Evolutionary conservation across 176 grass and related monocot genomes (phyloP).

Genomic region (sorghum (Sorghum bicolor)): DNA sequence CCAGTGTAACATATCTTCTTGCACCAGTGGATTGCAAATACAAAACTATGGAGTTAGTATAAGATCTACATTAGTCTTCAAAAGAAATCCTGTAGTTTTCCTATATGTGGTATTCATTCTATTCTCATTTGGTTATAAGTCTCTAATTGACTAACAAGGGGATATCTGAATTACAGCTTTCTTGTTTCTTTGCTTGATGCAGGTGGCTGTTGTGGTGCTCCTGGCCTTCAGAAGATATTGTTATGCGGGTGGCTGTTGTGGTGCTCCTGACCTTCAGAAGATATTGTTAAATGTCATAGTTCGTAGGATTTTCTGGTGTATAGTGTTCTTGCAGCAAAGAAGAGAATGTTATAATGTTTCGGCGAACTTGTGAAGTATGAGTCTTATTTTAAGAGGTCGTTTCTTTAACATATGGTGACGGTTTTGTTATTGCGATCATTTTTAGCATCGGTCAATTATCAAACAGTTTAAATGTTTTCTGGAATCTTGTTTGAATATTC

Average conservation of each 20-base stretch:
- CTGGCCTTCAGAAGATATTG: slow-evolving; percentile 25
- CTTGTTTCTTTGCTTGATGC: background rate
- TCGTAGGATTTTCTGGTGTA: slow-evolving; percentile 29
- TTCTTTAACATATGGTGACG: background rate
- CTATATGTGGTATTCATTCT: background rate
- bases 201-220: slow-evolving; percentile 25
- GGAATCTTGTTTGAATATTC: background rate
- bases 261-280: slow-evolving; percentile 11
- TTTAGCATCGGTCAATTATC: background rate
- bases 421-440: background rate
- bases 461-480: slow-evolving; percentile 15
- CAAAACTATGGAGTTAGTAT: background rate
- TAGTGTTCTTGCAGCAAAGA: slow-evolving; percentile 22
- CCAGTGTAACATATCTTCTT: background rate
- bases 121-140: background rate
- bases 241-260: slow-evolving; percentile 29
- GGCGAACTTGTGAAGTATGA: background rate
- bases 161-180: background rate
- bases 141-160: background rate
- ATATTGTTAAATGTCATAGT: slow-evolving; percentile 24
- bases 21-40: background rate
- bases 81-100: background rate
- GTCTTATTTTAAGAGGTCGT: background rate
- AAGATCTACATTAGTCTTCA: background rate
- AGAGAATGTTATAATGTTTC: slow-evolving; percentile 1